Base-by-base conservation (phyloP, 1,284 basidiomycete genomes). In the Leucoagaricus sp. region DNA sequence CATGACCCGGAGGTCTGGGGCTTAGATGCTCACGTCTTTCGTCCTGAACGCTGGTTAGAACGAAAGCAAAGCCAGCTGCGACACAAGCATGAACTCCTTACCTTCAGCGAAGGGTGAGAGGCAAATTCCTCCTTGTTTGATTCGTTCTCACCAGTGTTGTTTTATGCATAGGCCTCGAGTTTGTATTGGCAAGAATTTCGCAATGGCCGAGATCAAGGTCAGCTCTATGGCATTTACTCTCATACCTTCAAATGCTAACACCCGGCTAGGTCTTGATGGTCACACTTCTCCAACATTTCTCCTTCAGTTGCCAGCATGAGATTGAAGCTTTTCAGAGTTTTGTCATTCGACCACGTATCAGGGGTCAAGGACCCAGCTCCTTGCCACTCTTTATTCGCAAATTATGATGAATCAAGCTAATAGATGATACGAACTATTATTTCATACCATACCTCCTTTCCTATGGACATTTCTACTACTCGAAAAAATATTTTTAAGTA, bases 271-370 rank as follows among this genome's bases (percentile, higher is more conserved):
- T 73, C 31, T 66, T 84, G 50, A 69, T 75, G 23, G 65, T 79
- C 19, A 75, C 76, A 12, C 73, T 85, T 25, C 65, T 85, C 59
- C 75, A 71, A 25, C 76, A 80, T 34, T 85, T 83, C 64, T 73
- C 77, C 6, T 82, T 85, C 63, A 67, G 72, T 3, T 81, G 78
- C 58, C 62, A 69, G 19, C 63, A 70, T 45, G 71, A 83, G 25
- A 83, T 85, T 49, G 83, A 85, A 60, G 64, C 80, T 21, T 85
- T 84, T 64, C 82, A 84, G 60, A 83, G 82, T 52, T 85, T 85
- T 59, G 83, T 85, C 15, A 74, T 85, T 53, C 77, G 83, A n/a
- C 81, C 84, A 41, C 75, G 82, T 33, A 64, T 85, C 55, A 71
- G 71, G 60, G 81, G 82, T 46, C 71, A 83, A 60, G 72, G 71